Evolutionary conservation across 169 alveolate species (phyloP), one percentile per base, ranked within the genome.

Genomic region (Eimeria acervulina): DNA sequence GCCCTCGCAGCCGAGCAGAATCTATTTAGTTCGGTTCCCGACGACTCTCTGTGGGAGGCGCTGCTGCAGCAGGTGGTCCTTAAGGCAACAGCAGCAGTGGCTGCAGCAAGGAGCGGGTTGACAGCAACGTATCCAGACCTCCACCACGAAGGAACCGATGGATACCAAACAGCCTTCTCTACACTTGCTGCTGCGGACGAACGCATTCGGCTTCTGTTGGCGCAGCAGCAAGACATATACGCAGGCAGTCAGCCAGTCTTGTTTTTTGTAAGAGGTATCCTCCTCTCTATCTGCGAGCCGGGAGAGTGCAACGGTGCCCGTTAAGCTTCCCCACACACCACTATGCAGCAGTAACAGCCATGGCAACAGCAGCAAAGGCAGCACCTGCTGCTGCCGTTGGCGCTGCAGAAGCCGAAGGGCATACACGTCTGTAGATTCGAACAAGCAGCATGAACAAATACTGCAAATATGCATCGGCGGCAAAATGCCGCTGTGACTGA

Each of bases 161-260:
- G 93, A 23, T 87, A 87, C 40, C 47, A 87, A 2, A 21, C 38
- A 0, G 93, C 93, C 0, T 61, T 87, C 12, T 81, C 93, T 38
- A 63, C 40, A 38, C 38, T 87, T 87, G 93, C 81, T 61, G 93
- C 83, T 61, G 93, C 93, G 23, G 93, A 87, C 44, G 81, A 61
- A 33, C 78, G 61, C 59, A 87, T 87, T 44, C 93, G 93, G 31
- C 40, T 87, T 63, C 93, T 87, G 66, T n/a, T 87, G 31, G 40
- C 38, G 93, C 83, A 87, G 93, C 93, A 87, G 59, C 93, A 87
- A 28, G 93, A 87, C 28, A 87, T 66, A 1, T 87, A 87, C 63
- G 93, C 93, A 33, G 93, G 93, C 59, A 87, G 93, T 33, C 93
- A 87, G 81, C 93, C 93, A n/a, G 81, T 87, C 38, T 31, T 61